Conservation (phyloP, 768 basidiomycete genomes). For the Boletus speciosus region DNA sequence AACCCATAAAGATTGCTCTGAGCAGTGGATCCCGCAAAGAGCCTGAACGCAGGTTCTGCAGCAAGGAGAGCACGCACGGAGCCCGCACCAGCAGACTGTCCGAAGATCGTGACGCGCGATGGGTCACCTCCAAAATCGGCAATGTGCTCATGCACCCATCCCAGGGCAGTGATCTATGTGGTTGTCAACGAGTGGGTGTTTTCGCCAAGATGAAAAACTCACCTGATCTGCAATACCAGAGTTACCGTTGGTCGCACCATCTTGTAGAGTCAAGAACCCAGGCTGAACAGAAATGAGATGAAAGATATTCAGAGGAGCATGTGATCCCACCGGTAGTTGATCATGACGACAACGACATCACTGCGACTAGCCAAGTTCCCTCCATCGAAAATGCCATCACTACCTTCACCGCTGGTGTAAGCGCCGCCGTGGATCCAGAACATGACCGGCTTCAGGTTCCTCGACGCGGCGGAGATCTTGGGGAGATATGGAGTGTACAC, state of each 20-base stretch:
- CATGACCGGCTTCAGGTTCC: slow-evolving; percentile 39
- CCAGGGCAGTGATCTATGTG: slow-evolving; percentile 27
- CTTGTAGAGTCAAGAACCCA: slow-evolving; percentile 7
- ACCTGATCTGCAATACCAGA: slow-evolving; percentile 14
- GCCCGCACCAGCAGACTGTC: slow-evolving; percentile 52
- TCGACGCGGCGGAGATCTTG: slow-evolving; percentile 4
- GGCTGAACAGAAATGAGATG: neutral
- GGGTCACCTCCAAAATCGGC: slow-evolving; percentile 58
- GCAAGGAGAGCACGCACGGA: slow-evolving; percentile 40
- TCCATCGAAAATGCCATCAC: slow-evolving; percentile 41
- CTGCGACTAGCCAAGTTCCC: slow-evolving; percentile 43
- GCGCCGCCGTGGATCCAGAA: slow-evolving; percentile 53
- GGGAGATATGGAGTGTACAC: slow-evolving; percentile 43
- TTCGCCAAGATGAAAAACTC: neutral
- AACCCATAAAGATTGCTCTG: slow-evolving; percentile 49
- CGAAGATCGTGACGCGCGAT: slow-evolving; percentile 46
- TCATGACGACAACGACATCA: slow-evolving; percentile 40
- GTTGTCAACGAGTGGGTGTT: neutral
- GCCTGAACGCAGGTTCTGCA: slow-evolving; percentile 34
- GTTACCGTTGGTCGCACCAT: slow-evolving; percentile 9
- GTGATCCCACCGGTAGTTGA: slow-evolving; percentile 31
- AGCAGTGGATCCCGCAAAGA: slow-evolving; percentile 40
- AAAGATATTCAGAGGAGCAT: neutral
- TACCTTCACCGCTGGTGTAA: slow-evolving; percentile 38
- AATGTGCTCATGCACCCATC: slow-evolving; percentile 52